Evolutionary conservation across 495 filamentous ascomycete species (phyloP).

Genomic region (Neurospora sublineolata): DNA sequence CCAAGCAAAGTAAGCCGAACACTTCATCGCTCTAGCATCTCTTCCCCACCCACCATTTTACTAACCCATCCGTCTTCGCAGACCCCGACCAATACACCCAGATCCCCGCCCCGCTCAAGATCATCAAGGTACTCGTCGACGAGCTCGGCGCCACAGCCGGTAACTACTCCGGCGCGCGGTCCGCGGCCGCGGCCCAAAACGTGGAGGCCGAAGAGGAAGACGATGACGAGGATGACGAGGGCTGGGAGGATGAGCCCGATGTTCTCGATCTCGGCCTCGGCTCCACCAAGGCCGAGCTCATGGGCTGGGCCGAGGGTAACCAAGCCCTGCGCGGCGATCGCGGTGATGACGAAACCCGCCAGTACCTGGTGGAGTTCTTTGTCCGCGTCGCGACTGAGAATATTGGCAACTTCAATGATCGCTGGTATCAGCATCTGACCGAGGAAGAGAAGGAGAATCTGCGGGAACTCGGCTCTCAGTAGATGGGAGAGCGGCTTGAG

Average conservation of each 20-base stretch:
- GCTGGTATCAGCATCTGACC: conserved; percentile 54
- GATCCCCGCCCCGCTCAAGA: conserved; percentile 80
- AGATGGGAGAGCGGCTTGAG: not conserved
- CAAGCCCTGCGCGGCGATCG: conserved; percentile 49
- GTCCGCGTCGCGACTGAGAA: conserved; percentile 50
- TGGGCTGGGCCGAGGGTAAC: conserved; percentile 58
- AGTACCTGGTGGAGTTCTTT: conserved; percentile 75
- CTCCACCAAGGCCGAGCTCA: conserved; percentile 59
- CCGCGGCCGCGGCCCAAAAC: conserved; percentile 37
- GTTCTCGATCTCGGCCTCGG: conserved; percentile 59
- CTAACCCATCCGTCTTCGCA: conserved; percentile 15
- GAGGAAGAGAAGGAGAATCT: conserved; percentile 67
- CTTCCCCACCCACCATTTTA: not conserved
- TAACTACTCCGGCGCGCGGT: conserved; percentile 24
- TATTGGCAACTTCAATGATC: conserved; percentile 58
- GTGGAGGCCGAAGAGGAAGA: conserved; percentile 39
- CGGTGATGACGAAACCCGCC: conserved; percentile 93
- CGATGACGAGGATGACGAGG: conserved; percentile 56
- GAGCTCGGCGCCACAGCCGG: conserved; percentile 62
- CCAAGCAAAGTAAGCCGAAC: conserved; percentile 50
- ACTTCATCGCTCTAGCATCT: not conserved
- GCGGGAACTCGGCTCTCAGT: conserved; percentile 27
- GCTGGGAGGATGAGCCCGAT: conserved; percentile 79
- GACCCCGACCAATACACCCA: conserved; percentile 87
- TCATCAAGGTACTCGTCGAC: conserved; percentile 87